These are phyloP conservation scores for Solanum gandarillasii DNA, from an alignment of 257 asterid genomes.

Conservation along the genomic window DNA sequence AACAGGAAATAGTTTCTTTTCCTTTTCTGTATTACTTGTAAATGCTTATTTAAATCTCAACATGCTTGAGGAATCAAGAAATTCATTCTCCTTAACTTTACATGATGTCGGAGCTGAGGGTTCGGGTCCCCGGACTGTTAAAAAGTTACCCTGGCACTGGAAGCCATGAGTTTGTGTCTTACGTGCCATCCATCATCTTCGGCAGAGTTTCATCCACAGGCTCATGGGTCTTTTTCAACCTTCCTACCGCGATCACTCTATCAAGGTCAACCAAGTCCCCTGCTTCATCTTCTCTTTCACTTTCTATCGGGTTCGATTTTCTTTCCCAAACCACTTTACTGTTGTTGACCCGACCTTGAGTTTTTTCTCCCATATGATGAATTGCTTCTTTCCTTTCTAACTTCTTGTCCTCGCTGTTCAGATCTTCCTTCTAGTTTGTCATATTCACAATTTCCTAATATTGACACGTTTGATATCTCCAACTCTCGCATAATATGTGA, in stretches of 20 bases:
- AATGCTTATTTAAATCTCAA: too few species aligned
- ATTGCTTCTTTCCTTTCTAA: neutral
- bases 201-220: neutral
- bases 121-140: too few species aligned
- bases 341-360: neutral
- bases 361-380: neutral
- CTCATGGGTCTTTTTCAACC: neutral
- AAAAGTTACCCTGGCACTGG: neutral
- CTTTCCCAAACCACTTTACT: neutral
- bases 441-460: too few species aligned
- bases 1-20: too few species aligned
- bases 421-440: neutral
- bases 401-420: neutral
- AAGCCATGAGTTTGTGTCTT: neutral
- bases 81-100: too few species aligned
- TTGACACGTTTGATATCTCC: neutral
- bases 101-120: too few species aligned
- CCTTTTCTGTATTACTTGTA: too few species aligned
- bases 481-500: neutral
- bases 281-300: neutral
- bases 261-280: neutral
- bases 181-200: neutral
- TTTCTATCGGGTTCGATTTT: neutral
- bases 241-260: neutral
- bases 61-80: too few species aligned